phyloP scores from a whole-genome alignment of 1,139 yeast species.

The Pichia kudriavzevii region DNA sequence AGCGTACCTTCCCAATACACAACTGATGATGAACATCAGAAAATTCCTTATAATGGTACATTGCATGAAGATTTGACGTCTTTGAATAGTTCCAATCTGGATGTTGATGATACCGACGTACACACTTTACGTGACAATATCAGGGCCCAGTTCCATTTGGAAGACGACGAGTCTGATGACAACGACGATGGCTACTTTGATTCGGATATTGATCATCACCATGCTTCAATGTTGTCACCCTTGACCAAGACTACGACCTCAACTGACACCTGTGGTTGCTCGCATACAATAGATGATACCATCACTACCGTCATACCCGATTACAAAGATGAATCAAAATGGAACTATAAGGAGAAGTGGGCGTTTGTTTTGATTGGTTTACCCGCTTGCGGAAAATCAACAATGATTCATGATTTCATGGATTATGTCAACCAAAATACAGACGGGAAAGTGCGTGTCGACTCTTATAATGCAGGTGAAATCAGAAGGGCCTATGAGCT shows the following conservation, averaged over 20 bases:
- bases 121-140: too few relatives aligned
- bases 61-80: too few relatives aligned
- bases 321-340: constrained; percentile 1
- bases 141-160: too few relatives aligned
- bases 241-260: not conserved
- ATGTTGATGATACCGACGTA: too few relatives aligned
- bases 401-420: constrained; percentile 47
- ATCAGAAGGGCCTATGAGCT: constrained; percentile 33
- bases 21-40: too few relatives aligned
- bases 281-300: not conserved
- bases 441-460: constrained; percentile 29
- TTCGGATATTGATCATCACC: constrained; percentile 1
- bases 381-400: constrained; percentile 68
- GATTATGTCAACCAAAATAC: constrained; percentile 30
- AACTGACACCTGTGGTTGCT: constrained; percentile 3
- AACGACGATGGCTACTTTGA: too few relatives aligned
- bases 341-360: constrained; percentile 27
- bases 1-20: not conserved
- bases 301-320: not conserved
- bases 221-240: not conserved
- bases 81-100: too few relatives aligned
- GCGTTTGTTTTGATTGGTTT: constrained; percentile 54
- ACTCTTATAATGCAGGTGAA: constrained; percentile 50
- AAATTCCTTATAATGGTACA: too few relatives aligned
- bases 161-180: too few relatives aligned